phyloP scores from a whole-genome alignment of 1,284 basidiomycete species.

The Ceratobasidium sp. region DNA sequence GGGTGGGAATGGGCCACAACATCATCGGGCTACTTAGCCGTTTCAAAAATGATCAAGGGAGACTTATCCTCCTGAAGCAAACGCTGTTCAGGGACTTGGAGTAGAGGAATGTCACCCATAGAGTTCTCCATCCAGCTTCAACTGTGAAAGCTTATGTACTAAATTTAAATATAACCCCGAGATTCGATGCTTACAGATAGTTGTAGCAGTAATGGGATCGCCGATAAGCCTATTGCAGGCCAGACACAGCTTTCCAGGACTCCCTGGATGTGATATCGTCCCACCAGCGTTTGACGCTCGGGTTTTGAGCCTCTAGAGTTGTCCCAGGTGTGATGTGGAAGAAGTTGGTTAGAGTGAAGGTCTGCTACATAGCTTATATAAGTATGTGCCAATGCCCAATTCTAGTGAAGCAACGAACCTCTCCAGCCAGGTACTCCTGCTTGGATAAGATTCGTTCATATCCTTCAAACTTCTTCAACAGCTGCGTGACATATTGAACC shows the following conservation, averaged over 20 bases:
- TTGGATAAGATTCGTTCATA: slow-evolving; percentile 58
- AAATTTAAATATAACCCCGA: no score
- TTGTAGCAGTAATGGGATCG: no score
- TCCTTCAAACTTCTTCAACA: slow-evolving; percentile 53
- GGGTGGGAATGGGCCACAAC: no score
- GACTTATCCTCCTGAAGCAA: no score
- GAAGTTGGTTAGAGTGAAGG: slow-evolving; percentile 59
- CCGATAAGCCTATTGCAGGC: no score
- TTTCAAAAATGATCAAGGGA: no score
- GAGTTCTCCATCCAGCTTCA: no score
- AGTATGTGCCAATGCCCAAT: not conserved
- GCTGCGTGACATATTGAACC: slow-evolving; percentile 30
- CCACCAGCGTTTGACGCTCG: slow-evolving; percentile 49
- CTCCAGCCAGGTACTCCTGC: slow-evolving; percentile 57
- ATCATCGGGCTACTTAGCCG: no score
- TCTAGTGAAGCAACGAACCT: slow-evolving; percentile 47
- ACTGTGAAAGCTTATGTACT: no score
- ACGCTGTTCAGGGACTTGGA: no score
- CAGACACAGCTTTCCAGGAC: slow-evolving; percentile 50
- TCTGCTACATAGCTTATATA: not conserved
- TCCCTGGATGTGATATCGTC: slow-evolving; percentile 49
- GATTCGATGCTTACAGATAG: no score
- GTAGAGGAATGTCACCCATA: no score
- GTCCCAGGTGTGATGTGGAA: slow-evolving; percentile 59
- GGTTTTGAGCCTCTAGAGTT: slow-evolving; percentile 42